These are phyloP conservation scores for Penicillium pancosmium DNA, from an alignment of 495 filamentous ascomycete species.

Conservation along the genomic window DNA sequence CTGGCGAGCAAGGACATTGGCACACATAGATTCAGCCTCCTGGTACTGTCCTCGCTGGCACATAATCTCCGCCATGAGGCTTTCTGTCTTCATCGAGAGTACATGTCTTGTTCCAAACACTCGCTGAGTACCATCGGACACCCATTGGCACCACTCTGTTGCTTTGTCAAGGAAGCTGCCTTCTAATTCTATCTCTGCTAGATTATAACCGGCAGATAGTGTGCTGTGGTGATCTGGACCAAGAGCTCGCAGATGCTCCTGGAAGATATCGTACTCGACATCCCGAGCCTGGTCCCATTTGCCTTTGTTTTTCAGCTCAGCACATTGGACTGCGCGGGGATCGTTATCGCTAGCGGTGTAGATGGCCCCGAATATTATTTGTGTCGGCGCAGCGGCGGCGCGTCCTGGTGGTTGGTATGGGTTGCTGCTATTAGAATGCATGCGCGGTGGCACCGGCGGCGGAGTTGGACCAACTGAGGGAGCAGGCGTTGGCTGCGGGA, in stretches of 20 bases:
- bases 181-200: conserved; percentile 37
- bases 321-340: conserved; percentile 32
- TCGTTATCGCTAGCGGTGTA: conserved; percentile 34
- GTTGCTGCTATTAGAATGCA: conserved; percentile 37
- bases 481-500: conserved; percentile 30
- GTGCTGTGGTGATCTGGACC: conserved; percentile 42
- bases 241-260: conserved; percentile 36
- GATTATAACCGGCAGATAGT: conserved; percentile 33
- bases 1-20: conserved; percentile 41
- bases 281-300: conserved; percentile 39
- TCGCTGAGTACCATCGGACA: conserved; percentile 34
- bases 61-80: conserved; percentile 36
- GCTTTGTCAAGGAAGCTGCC: conserved; percentile 32
- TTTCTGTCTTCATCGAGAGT: conserved; percentile 39
- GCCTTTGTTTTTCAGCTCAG: conserved; percentile 33
- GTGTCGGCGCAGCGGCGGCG: conserved; percentile 11
- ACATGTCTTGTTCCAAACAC: conserved; percentile 36
- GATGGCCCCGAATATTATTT: conserved; percentile 23
- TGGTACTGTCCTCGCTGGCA: conserved; percentile 31
- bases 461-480: conserved; percentile 10
- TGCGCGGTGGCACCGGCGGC: conserved; percentile 37
- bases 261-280: conserved; percentile 41
- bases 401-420: conserved; percentile 30
- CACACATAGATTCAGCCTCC: conserved; percentile 39
- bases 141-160: conserved; percentile 39